Evolutionary conservation across 257 asterid genomes (phyloP).

Genomic region (Thymus quinquecostatus): DNA sequence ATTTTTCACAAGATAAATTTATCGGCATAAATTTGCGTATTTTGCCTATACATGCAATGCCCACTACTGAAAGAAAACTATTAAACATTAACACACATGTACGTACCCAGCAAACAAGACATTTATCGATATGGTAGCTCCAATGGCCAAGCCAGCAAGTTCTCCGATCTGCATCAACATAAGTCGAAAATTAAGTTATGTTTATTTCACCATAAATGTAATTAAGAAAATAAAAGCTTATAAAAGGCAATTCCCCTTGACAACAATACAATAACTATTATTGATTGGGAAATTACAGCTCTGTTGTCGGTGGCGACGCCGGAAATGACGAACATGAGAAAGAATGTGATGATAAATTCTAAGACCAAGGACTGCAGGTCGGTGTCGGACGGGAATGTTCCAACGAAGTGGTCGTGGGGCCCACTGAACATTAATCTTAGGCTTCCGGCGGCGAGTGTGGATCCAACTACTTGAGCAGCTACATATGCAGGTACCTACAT

Average conservation of each 20-base stretch:
- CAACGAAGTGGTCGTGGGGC: conserved; percentile 63
- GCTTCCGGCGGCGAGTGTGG: conserved; percentile 81
- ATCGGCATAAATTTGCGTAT: no score
- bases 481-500: conserved; percentile 75
- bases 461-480: conserved; percentile 67
- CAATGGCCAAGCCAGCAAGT: conserved; percentile 22
- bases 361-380: conserved; percentile 63
- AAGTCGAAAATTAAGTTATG: neutral
- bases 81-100: neutral
- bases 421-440: conserved; percentile 70
- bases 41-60: no score
- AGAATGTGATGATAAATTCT: conserved; percentile 86
- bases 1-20: no score
- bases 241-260: no score
- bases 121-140: neutral
- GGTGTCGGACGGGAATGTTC: conserved; percentile 67
- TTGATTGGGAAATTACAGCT: conserved; percentile 54
- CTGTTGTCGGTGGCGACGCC: conserved; percentile 92
- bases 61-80: no score
- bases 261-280: no score
- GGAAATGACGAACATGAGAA: conserved; percentile 87
- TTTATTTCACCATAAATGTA: neutral
- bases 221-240: neutral
- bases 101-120: conserved; percentile 13
- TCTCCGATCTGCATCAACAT: conserved; percentile 20